These are phyloP conservation scores for Thelonectria discophora DNA, from an alignment of 2,329 filamentous ascomycete species.

Conservation along the genomic window DNA sequence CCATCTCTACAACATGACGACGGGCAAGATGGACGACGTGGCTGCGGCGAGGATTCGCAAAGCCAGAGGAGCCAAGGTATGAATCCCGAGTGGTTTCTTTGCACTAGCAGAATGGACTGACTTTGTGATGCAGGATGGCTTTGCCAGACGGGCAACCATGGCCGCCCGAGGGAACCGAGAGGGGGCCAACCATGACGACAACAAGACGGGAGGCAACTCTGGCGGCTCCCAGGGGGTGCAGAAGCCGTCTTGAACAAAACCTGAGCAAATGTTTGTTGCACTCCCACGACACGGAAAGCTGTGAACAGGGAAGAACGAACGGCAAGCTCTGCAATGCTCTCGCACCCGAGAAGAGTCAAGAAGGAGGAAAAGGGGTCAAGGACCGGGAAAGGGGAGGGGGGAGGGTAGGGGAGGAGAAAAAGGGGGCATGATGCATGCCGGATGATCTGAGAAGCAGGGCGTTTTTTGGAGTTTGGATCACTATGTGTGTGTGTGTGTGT, in stretches of 20 bases:
- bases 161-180: slow-evolving; percentile 48
- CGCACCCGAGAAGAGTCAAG: too few species aligned
- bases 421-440: neutral
- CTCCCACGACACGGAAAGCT: neutral
- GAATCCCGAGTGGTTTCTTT: slow-evolving; percentile 2
- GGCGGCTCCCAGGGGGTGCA: slow-evolving; percentile 6
- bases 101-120: neutral
- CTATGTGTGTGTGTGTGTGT: neutral
- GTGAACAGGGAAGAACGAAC: neutral
- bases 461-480: neutral
- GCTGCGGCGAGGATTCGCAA: slow-evolving; percentile 53
- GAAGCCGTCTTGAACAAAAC: slow-evolving; percentile 1
- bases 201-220: slow-evolving; percentile 5
- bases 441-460: neutral
- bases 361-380: too few species aligned
- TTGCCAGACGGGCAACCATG: slow-evolving; percentile 47
- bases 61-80: slow-evolving; percentile 52
- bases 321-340: too few species aligned
- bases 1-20: slow-evolving; percentile 20
- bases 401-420: neutral
- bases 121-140: slow-evolving; percentile 45
- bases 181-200: neutral
- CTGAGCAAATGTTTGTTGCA: neutral
- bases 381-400: too few species aligned
- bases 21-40: slow-evolving; percentile 54